These are phyloP conservation scores for Monosporascus ibericus DNA, from an alignment of 2,329 filamentous ascomycete genomes.

Conservation along the genomic window DNA sequence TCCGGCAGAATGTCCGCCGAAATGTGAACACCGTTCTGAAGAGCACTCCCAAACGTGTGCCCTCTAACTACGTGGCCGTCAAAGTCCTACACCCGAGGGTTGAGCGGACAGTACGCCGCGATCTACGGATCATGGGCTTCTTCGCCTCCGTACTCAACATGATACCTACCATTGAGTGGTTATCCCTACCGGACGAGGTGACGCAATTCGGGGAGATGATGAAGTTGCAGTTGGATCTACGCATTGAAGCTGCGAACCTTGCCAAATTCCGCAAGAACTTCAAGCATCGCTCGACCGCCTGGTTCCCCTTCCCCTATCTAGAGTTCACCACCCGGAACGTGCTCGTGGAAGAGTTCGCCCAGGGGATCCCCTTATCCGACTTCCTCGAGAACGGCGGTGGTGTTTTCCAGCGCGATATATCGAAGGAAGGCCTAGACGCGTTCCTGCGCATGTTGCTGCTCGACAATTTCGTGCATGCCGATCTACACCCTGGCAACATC, in stretches of 20 bases:
- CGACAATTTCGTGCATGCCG: conserved; percentile 96
- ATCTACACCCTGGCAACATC: conserved; percentile 95
- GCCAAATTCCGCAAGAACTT: conserved; percentile 87
- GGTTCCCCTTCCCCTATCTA: conserved; percentile 91
- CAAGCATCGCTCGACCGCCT: conserved; percentile 81
- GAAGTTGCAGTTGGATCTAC: conserved; percentile 89
- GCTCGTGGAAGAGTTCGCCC: conserved; percentile 90
- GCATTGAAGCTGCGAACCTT: conserved; percentile 90
- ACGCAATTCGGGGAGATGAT: conserved; percentile 97
- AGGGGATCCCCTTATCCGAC: conserved; percentile 83
- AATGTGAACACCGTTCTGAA: conserved; percentile 86
- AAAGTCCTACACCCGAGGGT: conserved; percentile 93
- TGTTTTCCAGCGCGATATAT: conserved; percentile 88
- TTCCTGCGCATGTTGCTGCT: conserved; percentile 95
- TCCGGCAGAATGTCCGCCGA: conserved; percentile 65
- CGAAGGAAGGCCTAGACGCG: conserved; percentile 88
- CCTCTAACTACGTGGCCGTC: conserved; percentile 87
- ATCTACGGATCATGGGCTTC: conserved; percentile 88
- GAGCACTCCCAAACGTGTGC: conserved; percentile 75
- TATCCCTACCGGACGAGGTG: conserved; percentile 93
- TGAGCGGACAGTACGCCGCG: conserved; percentile 82
- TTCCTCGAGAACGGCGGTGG: conserved; percentile 91
- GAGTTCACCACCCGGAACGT: conserved; percentile 91
- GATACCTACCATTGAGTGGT: conserved; percentile 93
- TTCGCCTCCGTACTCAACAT: conserved; percentile 79